Base-by-base conservation (phyloP, 805 yeast species). In the Metschnikowia aberdeeniae region DNA sequence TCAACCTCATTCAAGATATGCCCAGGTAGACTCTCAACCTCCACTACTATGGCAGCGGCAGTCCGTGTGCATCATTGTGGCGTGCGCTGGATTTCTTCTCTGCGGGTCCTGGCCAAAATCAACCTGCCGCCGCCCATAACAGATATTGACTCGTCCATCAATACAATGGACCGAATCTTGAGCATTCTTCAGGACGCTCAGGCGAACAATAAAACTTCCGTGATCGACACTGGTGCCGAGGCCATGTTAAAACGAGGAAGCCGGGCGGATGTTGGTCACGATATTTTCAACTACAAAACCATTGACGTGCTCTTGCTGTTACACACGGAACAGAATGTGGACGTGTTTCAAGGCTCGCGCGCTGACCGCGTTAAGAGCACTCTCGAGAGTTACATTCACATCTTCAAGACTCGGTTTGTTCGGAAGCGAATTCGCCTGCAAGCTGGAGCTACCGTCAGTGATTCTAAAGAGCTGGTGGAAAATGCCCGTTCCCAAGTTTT, bases 101-200 rank as follows among this genome's bases (percentile, higher is more conserved):
- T 37, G 40, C 32, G 17, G 13, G 27, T 13, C 12, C 40, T 37
- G 34, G 33, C 40, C n/a, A 29, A 37, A 7, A 2, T 13, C 11
- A 17, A 27, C 13, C 22, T 22, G 28, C 35, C 20, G 6, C 24
- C 42, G 12, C 17, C 13, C 9, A 31, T 22, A 13, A 10, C 34
- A 9, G 42, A 39, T 8, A 39, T 52, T n/a, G 54, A 51, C 40
- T 46, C 53, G 4, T 48, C 54, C 8, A 44, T 52, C 44, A 37
- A 44, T 36, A 52, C 56, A 12, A 52, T 53, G 56, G 50, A 51
- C 29, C 43, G 38, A 34, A 49, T 53, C 35, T 34, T 53, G 27
- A 41, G 40, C 30, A 51, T 53, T 33, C 46, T 52, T 19, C 49
- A 49, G 26, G 39, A 43, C 24, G 55, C 56, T 1, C 50, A 51